These are phyloP conservation scores for Mucor circinelloides DNA, from an alignment of 371 early-diverging fungal species.

Conservation along the genomic window DNA sequence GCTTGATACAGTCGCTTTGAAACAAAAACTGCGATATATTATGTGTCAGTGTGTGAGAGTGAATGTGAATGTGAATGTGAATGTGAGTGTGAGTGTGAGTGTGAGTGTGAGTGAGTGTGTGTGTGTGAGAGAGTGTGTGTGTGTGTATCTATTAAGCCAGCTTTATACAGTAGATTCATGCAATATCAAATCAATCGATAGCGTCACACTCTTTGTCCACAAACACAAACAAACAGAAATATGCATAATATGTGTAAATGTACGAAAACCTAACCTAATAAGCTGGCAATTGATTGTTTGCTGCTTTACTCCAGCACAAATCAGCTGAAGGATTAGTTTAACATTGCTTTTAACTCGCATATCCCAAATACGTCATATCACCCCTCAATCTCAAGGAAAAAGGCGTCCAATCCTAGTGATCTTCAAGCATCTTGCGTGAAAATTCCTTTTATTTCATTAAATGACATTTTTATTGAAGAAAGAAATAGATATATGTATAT, in stretches of 20 bases:
- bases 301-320: not conserved
- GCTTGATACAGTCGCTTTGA: too few species aligned
- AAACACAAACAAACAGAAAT: not conserved
- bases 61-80: too few species aligned
- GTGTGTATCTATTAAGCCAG: not conserved
- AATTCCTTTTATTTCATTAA: not conserved
- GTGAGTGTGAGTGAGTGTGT: too few species aligned
- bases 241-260: not conserved
- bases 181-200: not conserved
- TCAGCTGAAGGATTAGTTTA: not conserved
- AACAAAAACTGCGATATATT: too few species aligned
- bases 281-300: not conserved
- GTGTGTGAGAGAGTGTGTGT: too few species aligned
- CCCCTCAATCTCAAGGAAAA: not conserved
- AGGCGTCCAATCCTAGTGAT: not conserved
- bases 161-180: not conserved
- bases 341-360: not conserved
- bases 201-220: not conserved
- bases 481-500: not conserved
- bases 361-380: slow-evolving; percentile 2
- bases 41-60: too few species aligned
- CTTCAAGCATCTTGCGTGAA: not conserved
- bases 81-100: too few species aligned
- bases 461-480: not conserved
- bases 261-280: not conserved